Conservation (phyloP, 2,329 filamentous ascomycete genomes). For the Stemphylium lycopersici region DNA sequence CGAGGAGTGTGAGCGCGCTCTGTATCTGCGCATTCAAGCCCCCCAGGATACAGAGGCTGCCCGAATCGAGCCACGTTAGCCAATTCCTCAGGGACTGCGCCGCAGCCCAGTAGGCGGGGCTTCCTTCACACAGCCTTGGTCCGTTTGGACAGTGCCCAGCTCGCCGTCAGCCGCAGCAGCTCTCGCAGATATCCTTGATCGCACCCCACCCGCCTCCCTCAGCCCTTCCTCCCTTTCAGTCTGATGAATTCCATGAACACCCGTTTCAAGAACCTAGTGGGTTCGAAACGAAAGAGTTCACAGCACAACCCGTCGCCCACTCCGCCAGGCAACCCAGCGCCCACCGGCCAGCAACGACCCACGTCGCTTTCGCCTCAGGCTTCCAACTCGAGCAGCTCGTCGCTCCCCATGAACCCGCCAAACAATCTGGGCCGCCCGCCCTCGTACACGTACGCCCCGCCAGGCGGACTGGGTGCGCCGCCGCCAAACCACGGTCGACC, state of each 20-base stretch:
- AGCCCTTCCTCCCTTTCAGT: conserved; percentile 24
- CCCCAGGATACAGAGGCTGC: conserved; percentile 1
- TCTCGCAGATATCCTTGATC: conserved; percentile 32
- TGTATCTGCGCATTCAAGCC: conserved; percentile 1
- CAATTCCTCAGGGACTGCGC: conserved; percentile 16
- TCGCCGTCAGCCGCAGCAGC: conserved; percentile 39
- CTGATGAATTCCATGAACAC: conserved; percentile 81
- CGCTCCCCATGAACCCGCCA: conserved; percentile 60
- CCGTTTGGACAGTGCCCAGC: conserved; percentile 28
- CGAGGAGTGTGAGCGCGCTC: background rate
- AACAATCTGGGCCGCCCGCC: conserved; percentile 66
- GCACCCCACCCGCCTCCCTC: conserved; percentile 33
- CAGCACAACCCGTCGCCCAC: conserved; percentile 55
- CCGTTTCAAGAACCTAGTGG: conserved; percentile 79
- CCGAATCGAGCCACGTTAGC: conserved; percentile 1
- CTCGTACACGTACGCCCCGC: conserved; percentile 64
- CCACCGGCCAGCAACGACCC: conserved; percentile 47
- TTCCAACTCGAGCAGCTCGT: conserved; percentile 48
- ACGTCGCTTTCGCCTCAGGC: conserved; percentile 49
- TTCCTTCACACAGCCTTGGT: conserved; percentile 24
- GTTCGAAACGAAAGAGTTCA: conserved; percentile 76
- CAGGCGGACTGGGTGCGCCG: conserved; percentile 45
- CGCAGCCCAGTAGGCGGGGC: conserved; percentile 20
- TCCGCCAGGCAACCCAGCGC: conserved; percentile 43
- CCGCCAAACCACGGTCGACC: conserved; percentile 53